A percentile compares a stretch with the other conserved stretches of the same genome.
Evolutionary conservation across 805 yeast species (phyloP).

Genomic region (Candida incommunis): DNA sequence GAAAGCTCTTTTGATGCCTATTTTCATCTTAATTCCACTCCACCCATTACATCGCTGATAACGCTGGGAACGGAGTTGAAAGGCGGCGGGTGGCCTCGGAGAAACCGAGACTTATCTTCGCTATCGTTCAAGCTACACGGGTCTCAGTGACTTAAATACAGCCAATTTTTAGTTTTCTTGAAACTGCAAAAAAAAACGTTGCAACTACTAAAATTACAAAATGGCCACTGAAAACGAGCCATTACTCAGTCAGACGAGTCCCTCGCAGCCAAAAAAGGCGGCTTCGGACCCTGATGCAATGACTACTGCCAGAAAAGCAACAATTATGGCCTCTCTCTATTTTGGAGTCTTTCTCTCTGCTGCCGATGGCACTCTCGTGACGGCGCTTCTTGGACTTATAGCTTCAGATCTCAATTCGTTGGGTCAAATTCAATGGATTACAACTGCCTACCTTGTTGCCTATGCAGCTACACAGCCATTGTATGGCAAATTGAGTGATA

Average conservation of each 20-base stretch:
- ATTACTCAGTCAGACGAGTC: neutral
- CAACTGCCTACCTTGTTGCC: slow-evolving; percentile 48
- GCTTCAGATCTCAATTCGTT: slow-evolving; percentile 41
- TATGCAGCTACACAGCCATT: slow-evolving; percentile 56
- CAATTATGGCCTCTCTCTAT: slow-evolving; percentile 7
- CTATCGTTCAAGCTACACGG: no score
- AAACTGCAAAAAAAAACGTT: no score
- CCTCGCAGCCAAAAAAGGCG: neutral
- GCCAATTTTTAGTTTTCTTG: no score
- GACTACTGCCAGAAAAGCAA: neutral
- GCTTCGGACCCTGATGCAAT: neutral
- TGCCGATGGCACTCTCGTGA: slow-evolving; percentile 40
- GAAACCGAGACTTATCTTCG: no score
- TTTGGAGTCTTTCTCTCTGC: slow-evolving; percentile 29
- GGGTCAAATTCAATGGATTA: slow-evolving; percentile 44
- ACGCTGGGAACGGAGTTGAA: no score
- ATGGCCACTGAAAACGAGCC: neutral
- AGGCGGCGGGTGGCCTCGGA: no score
- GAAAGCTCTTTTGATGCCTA: no score
- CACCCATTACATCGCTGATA: no score
- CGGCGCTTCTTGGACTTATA: slow-evolving; percentile 39
- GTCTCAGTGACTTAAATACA: no score
- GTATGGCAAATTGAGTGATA: slow-evolving; percentile 51
- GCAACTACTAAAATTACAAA: no score
- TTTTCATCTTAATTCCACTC: no score